These are phyloP conservation scores for Talaromyces marneffei DNA, from an alignment of 2,329 filamentous ascomycete genomes.

Conservation along the genomic window DNA sequence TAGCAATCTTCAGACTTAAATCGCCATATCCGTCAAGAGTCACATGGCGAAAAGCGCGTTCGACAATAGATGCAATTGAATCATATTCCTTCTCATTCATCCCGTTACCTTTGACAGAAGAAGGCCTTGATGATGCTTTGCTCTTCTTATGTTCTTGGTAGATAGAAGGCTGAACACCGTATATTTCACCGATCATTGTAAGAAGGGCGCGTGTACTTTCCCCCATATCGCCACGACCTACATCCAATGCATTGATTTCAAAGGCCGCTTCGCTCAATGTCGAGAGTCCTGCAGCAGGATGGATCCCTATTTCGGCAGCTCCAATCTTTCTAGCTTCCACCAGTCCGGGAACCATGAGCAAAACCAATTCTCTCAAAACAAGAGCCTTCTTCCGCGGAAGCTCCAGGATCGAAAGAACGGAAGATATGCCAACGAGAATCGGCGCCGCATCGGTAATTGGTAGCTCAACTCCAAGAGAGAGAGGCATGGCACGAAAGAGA, in stretches of 20 bases:
- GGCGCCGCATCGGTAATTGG: conserved; percentile 70
- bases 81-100: conserved; percentile 20
- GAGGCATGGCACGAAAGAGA: conserved; percentile 65
- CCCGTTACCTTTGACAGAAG: conserved; percentile 16
- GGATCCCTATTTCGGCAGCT: conserved; percentile 92
- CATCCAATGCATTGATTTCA: conserved; percentile 39
- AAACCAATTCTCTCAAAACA: conserved; percentile 78
- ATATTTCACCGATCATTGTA: conserved; percentile 34
- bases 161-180: conserved; percentile 36
- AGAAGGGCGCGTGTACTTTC: conserved; percentile 36
- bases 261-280: conserved; percentile 55
- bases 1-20: conserved; percentile 72
- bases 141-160: conserved; percentile 30
- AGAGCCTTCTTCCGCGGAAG: conserved; percentile 86
- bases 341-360: conserved; percentile 73
- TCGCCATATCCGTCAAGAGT: conserved; percentile 62
- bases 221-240: conserved; percentile 39
- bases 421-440: conserved; percentile 77
- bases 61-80: conserved; percentile 34
- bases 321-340: conserved; percentile 88
- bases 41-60: conserved; percentile 43
- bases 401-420: conserved; percentile 73
- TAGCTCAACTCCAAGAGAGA: conserved; percentile 54
- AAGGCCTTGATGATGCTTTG: conserved; percentile 19
- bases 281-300: conserved; percentile 82